Evolutionary conservation across 371 early-diverging fungal genomes (phyloP).

Genomic region (Blakeslea trispora): DNA sequence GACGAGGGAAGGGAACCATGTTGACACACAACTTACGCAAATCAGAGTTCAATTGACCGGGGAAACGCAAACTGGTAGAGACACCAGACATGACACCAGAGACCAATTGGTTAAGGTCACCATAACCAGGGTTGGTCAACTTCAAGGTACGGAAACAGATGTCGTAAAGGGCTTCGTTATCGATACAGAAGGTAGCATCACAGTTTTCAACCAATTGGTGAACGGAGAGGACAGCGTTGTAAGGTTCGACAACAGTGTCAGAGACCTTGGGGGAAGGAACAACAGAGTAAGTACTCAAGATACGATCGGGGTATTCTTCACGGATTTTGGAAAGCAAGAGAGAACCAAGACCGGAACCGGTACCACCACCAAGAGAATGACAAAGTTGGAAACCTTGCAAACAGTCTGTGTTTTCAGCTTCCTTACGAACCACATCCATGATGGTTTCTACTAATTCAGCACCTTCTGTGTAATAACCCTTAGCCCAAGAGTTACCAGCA

Average conservation of each 20-base stretch:
- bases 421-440: constrained; percentile 87
- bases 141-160: constrained; percentile 90
- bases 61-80: constrained; percentile 98
- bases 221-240: constrained; percentile 89
- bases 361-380: constrained; percentile 93
- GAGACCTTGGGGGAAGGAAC: constrained; percentile 94
- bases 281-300: constrained; percentile 94
- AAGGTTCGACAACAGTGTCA: constrained; percentile 95
- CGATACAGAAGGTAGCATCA: constrained; percentile 98
- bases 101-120: constrained; percentile 84
- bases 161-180: constrained; percentile 97
- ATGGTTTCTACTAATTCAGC: constrained; percentile 89
- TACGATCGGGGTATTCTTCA: constrained; percentile 94
- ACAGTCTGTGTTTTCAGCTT: constrained; percentile 86
- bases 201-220: constrained; percentile 93
- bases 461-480: constrained; percentile 94
- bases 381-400: constrained; percentile 91
- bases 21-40: constrained; percentile 98
- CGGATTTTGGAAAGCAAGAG: constrained; percentile 89
- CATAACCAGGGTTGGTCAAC: constrained; percentile 80
- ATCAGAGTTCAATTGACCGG: constrained; percentile 99
- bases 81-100: constrained; percentile 94
- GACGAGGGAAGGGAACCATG: constrained; percentile 99
- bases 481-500: constrained; percentile 96
- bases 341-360: constrained; percentile 91